Base-by-base conservation (phyloP, 768 basidiomycete species). In the Auricularia auricula-judae region DNA sequence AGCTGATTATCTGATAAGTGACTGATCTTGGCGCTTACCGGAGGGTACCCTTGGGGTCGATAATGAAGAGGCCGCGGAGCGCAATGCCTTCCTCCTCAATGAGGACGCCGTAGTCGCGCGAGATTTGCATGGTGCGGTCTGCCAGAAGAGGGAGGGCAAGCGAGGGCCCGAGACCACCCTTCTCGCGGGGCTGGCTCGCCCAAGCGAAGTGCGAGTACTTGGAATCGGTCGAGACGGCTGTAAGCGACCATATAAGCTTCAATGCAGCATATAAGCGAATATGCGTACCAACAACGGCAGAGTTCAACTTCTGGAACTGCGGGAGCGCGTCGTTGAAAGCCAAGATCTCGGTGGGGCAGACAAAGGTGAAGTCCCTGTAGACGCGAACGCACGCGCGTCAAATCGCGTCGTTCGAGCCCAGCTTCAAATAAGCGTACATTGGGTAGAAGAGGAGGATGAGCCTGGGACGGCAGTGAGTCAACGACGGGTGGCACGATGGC, bases 391-490 rank as follows among this genome's bases (percentile, higher is more conserved):
- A 34, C 39, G 23, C 18, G 42, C 47, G 63, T 65, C 47, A 66
- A 42, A 43, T 47, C 35, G 16, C 33, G 39, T 47, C 39, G 59
- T 3, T 33, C 3, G 3, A 36, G 59, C 33, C 5, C 5, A 10
- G n/a, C 5, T 3, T 4, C 62, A 14, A 42, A 4, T 62, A 18
- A 63, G n/a, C 87, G 67, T 77, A 92, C 90, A 96, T 84, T 4
- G 94, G 94, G 77, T 97, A 97, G 79, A 96, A 95, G 75, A 96
- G 82, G 18, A 97, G 84, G 42, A 94, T 82, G n/a, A 95, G 86
- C 93, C 93, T 94, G 65, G 18, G 63, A 39, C 34, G 36, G 42
- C 33, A 64, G 62, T 61, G 66, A n/a, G 67, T 65, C 33, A 47
- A 44, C 58, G 60, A 69, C 61, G 65, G 54, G 51, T 39, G 64